Conservation (phyloP, 441 rosid species). For the Metrosideros polymorpha region DNA sequence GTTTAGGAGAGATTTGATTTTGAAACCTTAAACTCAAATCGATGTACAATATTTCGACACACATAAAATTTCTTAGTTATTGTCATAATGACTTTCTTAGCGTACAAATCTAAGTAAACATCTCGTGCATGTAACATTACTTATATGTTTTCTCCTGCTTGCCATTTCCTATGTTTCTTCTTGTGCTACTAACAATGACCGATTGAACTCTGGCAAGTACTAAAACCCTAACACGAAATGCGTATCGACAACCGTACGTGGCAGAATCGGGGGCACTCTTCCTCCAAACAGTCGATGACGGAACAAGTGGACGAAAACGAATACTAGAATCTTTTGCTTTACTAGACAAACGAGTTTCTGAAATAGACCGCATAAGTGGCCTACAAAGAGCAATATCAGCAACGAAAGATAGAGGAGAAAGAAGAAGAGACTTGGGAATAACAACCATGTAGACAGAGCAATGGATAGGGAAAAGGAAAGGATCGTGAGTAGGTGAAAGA, state of each 20-base stretch:
- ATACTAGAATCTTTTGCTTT: not conserved
- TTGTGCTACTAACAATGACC: not conserved
- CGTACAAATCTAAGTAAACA: not conserved
- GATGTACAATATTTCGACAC: not conserved
- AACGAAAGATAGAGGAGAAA: not conserved
- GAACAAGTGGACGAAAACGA: not conserved
- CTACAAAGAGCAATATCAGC: not conserved
- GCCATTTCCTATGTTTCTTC: not conserved
- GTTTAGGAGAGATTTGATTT: not conserved
- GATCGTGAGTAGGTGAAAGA: not conserved
- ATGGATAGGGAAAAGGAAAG: not conserved
- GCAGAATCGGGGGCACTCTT: too few species aligned
- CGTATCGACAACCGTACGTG: not conserved
- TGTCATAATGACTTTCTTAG: not conserved
- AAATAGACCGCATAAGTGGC: not conserved
- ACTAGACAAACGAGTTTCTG: not conserved
- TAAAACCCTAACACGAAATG: not conserved
- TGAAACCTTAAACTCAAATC: not conserved
- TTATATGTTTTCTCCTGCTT: not conserved
- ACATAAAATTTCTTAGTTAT: not conserved
- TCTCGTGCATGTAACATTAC: not conserved
- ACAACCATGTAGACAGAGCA: not conserved
- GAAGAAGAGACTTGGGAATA: not conserved
- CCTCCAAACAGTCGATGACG: accelerated
- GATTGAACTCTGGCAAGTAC: not conserved